Base-by-base conservation (phyloP, 78 protist genomes). In the Anaeramoeba flamelloides region DNA sequence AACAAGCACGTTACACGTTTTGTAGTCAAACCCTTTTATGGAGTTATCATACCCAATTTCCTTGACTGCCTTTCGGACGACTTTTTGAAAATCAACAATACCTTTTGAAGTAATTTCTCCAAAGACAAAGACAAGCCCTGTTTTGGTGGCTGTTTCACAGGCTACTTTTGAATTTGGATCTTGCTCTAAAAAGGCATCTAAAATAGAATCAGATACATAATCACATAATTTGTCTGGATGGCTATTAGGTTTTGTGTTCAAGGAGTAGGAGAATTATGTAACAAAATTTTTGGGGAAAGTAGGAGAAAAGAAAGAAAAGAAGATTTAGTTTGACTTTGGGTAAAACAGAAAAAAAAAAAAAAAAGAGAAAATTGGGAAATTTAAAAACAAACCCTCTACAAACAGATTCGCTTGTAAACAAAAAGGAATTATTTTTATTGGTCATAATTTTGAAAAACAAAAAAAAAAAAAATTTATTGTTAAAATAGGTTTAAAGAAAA, bases 91-190 rank as follows among this genome's bases (percentile, higher is more conserved):
- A 91, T 98, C 98, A 53, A 98, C 77, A 38, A 41, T n/a, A 8
- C 98, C 97, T 80, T 40, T 87, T 76, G 99, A 91, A 82, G 99
- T 94, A 85, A 98, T 94, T 89, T 98, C 99, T 39, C 99, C 99
- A 80, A 96, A 85, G 33, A 95, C 96, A 92, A 94, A 89, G 78
- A 96, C 87, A 92, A 93, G 85, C 83, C 97, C 98, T 40, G 97
- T 94, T 91, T 96, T 96, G 89, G 96, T 30, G 81, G 87, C 77
- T 12, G 98, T 94, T 89, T 98, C 97, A 86, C 99, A 90, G 30
- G 98, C 98, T n/a, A 95, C 98, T 87, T 89, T 88, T 37, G 98
- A 90, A 40, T 41, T 0, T 74, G 95, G 98, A 86, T 96, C 99
- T 80, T 85, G 87, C 3, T 90, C 90, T 38, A 98, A 91, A 92